Evolutionary conservation across 345 rosid genomes (phyloP).

Genomic region (Salix suchowensis): DNA sequence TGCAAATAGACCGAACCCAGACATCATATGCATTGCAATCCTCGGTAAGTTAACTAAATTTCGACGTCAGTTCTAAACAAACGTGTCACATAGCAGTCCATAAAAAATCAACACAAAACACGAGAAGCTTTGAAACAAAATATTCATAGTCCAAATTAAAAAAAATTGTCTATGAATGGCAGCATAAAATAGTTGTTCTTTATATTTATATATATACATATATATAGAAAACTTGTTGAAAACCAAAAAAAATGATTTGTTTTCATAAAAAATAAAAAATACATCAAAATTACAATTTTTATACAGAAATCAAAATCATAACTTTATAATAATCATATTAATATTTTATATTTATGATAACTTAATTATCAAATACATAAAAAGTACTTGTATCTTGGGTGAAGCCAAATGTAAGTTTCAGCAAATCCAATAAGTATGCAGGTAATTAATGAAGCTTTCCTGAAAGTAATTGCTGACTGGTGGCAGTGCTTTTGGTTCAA

Average conservation of each 20-base stretch:
- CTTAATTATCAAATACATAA: no score
- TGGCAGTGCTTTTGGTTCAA: neutral
- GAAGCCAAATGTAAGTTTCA: conserved; percentile 53
- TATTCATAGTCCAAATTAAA: neutral
- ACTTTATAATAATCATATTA: no score
- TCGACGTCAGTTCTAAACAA: neutral
- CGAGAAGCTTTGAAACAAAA: neutral
- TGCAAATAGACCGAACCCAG: neutral
- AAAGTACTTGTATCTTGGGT: conserved; percentile 9
- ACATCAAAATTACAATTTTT: no score
- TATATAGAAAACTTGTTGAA: no score
- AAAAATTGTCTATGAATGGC: no score
- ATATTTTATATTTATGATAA: no score
- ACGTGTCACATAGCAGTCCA: neutral
- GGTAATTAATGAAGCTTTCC: conserved; percentile 14
- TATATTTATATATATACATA: no score
- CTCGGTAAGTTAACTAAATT: neutral
- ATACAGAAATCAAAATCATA: no score
- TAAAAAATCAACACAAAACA: neutral
- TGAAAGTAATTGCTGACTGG: neutral
- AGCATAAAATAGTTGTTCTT: no score
- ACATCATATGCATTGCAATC: neutral
- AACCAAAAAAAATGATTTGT: no score
- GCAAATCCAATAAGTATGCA: conserved; percentile 59
- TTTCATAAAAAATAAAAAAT: no score